A percentile compares a stretch with the other conserved stretches of the same genome.
Conservation (phyloP, 1,284 basidiomycete genomes). For the Athelia psychrophila region DNA sequence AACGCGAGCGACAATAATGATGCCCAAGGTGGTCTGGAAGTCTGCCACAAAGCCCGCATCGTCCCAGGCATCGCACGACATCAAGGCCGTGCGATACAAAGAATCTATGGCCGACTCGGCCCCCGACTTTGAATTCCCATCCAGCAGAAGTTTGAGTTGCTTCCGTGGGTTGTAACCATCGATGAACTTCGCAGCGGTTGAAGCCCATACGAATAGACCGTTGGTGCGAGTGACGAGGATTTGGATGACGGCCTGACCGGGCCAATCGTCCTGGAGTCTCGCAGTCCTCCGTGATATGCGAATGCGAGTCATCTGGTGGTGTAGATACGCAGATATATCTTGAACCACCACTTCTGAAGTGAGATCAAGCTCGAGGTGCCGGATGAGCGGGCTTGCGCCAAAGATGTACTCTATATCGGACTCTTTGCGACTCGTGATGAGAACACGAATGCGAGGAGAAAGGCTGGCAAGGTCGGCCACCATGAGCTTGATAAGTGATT, state of each 20-base stretch:
- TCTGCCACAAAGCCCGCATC: background rate
- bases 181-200: conserved; percentile 27
- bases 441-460: conserved; percentile 10
- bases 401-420: conserved; percentile 7
- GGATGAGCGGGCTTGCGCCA: conserved; percentile 6
- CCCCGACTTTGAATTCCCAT: background rate
- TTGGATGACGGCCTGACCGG: conserved; percentile 16
- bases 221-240: conserved; percentile 20
- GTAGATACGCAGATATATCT: conserved; percentile 27
- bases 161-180: conserved; percentile 27
- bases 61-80: background rate
- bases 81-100: background rate
- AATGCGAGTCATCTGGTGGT: conserved; percentile 21
- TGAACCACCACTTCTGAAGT: background rate
- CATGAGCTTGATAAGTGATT: conserved; percentile 6
- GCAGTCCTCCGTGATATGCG: conserved; percentile 19
- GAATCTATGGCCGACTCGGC: background rate
- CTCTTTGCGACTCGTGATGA: conserved; percentile 14
- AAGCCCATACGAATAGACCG: conserved; percentile 34
- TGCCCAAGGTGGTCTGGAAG: background rate
- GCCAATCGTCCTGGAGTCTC: conserved; percentile 24
- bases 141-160: conserved; percentile 14
- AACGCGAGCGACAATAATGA: background rate
- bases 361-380: conserved; percentile 7
- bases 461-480: conserved; percentile 5